Evolutionary conservation across 208 protist species (phyloP).

Genomic region (Crithidia sp.): DNA sequence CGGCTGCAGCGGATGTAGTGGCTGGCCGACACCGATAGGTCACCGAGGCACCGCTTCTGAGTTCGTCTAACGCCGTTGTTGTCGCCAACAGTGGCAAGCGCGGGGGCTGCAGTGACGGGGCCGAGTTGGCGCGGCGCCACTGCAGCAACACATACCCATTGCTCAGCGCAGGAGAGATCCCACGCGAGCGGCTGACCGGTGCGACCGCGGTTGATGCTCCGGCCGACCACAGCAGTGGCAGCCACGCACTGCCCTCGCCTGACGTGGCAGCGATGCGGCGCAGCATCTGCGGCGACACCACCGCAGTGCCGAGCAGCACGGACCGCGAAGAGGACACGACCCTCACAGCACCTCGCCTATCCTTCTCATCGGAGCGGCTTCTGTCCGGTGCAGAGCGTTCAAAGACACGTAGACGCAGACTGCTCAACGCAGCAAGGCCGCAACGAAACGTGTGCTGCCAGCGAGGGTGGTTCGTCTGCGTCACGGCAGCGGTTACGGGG

Average conservation of each 20-base stretch:
- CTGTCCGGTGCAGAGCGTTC: slow-evolving; percentile 4
- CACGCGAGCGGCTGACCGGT: background rate
- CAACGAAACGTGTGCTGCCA: slow-evolving; percentile 46
- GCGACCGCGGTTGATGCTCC: background rate
- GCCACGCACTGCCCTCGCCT: slow-evolving; percentile 18
- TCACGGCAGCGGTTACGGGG: slow-evolving; percentile 30
- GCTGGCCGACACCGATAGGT: background rate
- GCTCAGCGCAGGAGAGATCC: slow-evolving; percentile 7
- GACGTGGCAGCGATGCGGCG: slow-evolving; percentile 1
- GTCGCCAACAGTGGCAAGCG: background rate
- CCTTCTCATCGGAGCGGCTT: background rate
- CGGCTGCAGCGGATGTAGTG: no score
- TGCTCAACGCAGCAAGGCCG: slow-evolving; percentile 16
- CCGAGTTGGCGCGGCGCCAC: slow-evolving; percentile 13
- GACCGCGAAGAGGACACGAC: background rate
- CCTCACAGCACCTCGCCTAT: background rate
- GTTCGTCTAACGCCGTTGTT: background rate
- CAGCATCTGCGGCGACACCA: slow-evolving; percentile 27
- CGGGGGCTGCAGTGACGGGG: background rate
- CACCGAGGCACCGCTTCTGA: background rate
- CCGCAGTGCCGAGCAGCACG: slow-evolving; percentile 19
- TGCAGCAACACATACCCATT: slow-evolving; percentile 31
- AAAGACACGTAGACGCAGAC: slow-evolving; percentile 38
- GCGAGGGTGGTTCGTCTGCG: slow-evolving; percentile 22
- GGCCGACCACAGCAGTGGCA: slow-evolving; percentile 31